phyloP scores from a whole-genome alignment of 1,284 basidiomycete species.

The Ceratobasidium sp. region DNA sequence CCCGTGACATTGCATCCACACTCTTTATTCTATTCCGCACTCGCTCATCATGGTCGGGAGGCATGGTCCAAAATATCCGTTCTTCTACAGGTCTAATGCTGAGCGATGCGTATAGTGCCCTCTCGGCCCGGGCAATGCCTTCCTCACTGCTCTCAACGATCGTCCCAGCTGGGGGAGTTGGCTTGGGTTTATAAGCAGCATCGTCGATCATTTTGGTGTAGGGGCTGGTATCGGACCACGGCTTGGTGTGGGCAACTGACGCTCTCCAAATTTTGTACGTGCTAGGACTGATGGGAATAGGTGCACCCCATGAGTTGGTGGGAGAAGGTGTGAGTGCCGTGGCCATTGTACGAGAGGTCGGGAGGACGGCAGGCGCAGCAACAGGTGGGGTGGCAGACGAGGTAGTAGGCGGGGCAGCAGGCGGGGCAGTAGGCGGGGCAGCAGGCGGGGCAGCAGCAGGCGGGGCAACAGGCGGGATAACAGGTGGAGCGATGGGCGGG shows the following conservation, averaged over 20 bases:
- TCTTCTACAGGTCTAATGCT: constrained; percentile 40
- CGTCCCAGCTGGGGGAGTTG: constrained; percentile 18
- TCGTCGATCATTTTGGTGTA: constrained; percentile 32
- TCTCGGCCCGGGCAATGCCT: constrained; percentile 36
- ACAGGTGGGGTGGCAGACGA: not conserved
- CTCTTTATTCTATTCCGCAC: constrained; percentile 43
- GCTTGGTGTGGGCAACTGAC: constrained; percentile 16
- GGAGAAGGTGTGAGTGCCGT: constrained; percentile 1
- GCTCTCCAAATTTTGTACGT: constrained; percentile 32
- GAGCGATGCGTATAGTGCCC: constrained; percentile 20
- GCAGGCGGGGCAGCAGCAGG: constrained; percentile 2
- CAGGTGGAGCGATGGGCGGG: not conserved
- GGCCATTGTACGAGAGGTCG: constrained; percentile 28
- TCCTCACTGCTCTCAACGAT: constrained; percentile 41
- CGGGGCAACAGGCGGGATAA: not conserved
- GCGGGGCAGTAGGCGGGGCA: not conserved
- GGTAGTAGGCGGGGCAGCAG: not conserved
- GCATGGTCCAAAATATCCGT: constrained; percentile 47
- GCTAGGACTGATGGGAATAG: constrained; percentile 1
- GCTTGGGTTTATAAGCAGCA: constrained; percentile 22
- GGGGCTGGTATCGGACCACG: constrained; percentile 10
- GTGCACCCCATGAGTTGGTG: not conserved
- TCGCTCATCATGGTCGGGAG: constrained; percentile 47
- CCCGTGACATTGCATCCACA: constrained; percentile 45
- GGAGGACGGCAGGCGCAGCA: not conserved